phyloP scores from a whole-genome alignment of 305 asterid genomes.

The Rubia peregrina region DNA sequence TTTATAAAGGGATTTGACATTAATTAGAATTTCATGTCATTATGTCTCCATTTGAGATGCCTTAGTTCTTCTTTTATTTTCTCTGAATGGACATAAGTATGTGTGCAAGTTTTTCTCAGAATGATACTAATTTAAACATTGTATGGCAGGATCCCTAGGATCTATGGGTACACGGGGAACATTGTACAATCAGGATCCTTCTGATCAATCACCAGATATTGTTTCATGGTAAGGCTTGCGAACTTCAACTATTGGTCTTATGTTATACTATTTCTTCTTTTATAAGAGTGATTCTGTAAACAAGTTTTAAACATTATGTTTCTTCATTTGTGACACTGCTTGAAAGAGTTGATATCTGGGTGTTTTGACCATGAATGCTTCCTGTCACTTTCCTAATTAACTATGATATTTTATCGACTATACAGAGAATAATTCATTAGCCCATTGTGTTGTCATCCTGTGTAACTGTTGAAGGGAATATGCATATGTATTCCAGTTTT shows the following conservation, averaged over 20 bases:
- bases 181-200: constrained; percentile 43
- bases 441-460: neutral
- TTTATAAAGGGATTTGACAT: neutral
- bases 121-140: constrained; percentile 19
- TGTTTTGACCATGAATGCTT: neutral
- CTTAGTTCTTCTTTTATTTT: neutral
- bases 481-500: neutral
- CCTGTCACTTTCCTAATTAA: neutral
- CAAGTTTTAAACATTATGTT: neutral
- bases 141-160: constrained; percentile 71
- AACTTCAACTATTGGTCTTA: neutral
- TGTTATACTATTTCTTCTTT: neutral
- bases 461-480: neutral
- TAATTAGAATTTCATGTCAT: neutral
- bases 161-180: constrained; percentile 76
- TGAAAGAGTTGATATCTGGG: neutral
- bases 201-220: constrained; percentile 30
- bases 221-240: constrained; percentile 55
- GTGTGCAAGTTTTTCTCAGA: constrained; percentile 16
- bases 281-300: neutral
- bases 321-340: constrained; percentile 1
- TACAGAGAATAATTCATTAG: neutral
- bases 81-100: neutral
- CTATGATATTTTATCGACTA: neutral
- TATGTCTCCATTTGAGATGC: neutral